Conservation (phyloP, 164 flowering plant genomes). For the Euptelea pleiosperma region DNA sequence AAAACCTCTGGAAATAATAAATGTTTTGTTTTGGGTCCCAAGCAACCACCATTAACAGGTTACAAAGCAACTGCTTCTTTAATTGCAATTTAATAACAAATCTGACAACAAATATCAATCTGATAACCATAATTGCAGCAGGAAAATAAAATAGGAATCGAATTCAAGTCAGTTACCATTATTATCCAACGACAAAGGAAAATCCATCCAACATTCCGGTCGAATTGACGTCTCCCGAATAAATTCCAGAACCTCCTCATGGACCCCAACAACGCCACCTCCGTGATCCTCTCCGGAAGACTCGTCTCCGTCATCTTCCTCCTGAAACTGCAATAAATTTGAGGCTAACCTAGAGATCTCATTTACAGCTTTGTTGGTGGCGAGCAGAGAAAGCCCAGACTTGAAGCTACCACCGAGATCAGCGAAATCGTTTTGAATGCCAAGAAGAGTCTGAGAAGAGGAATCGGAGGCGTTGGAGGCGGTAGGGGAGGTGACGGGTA, state of each 20-base stretch:
- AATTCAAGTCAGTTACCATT: constrained; percentile 21
- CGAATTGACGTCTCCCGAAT: constrained; percentile 33
- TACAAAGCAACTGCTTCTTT: too few species aligned
- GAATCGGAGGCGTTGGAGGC: constrained; percentile 11
- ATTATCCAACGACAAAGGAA: constrained; percentile 35
- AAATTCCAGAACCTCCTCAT: constrained; percentile 44
- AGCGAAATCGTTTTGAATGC: constrained; percentile 51
- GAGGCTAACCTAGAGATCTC: constrained; percentile 45
- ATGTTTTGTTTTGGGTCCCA: too few species aligned
- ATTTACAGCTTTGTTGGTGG: constrained; percentile 35
- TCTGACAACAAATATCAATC: too few species aligned
- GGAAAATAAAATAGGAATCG: neutral
- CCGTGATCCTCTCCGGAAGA: too few species aligned
- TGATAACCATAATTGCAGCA: too few species aligned
- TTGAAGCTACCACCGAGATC: constrained; percentile 56
- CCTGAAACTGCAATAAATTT: constrained; percentile 31
- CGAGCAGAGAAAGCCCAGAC: constrained; percentile 36
- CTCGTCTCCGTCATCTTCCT: constrained; percentile 21
- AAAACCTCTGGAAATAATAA: too few species aligned
- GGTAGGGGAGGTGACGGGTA: constrained; percentile 30
- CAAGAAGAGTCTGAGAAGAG: constrained; percentile 22
- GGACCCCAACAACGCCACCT: constrained; percentile 29
- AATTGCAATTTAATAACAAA: too few species aligned
- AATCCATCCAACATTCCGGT: constrained; percentile 52
- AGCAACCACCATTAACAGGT: too few species aligned